These are phyloP conservation scores for Falciphora oryzae DNA, from an alignment of 2,329 filamentous ascomycete genomes.

Conservation along the genomic window DNA sequence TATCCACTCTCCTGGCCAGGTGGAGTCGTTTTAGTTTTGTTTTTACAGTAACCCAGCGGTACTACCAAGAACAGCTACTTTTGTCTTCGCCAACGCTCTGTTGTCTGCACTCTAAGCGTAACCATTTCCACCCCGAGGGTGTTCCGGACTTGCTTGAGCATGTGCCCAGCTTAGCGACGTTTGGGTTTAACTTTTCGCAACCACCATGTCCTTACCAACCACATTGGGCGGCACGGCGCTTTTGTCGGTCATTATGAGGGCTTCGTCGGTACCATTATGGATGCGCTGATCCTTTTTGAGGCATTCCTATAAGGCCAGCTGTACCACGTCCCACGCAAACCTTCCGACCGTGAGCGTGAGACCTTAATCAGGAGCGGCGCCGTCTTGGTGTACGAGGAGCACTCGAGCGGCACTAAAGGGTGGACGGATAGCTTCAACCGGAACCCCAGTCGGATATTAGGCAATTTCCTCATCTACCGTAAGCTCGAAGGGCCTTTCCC, in stretches of 20 bases:
- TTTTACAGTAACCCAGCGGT: too few relatives aligned
- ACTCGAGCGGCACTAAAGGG: constrained; percentile 83
- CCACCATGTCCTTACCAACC: too few relatives aligned
- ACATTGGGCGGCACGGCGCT: not conserved
- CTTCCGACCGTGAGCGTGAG: constrained; percentile 76
- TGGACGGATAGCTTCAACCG: constrained; percentile 92
- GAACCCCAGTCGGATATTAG: constrained; percentile 82
- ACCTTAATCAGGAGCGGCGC: constrained; percentile 77
- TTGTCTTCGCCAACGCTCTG: too few relatives aligned
- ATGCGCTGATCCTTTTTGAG: constrained; percentile 77
- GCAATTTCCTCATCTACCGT: constrained; percentile 80
- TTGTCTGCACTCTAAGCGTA: too few relatives aligned
- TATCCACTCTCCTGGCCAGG: too few relatives aligned
- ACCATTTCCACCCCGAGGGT: too few relatives aligned
- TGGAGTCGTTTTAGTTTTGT: too few relatives aligned
- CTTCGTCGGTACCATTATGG: constrained; percentile 61
- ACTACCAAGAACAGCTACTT: too few relatives aligned
- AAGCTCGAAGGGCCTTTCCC: constrained; percentile 74
- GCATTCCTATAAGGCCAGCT: constrained; percentile 66
- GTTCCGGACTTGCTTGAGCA: too few relatives aligned
- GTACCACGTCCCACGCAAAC: constrained; percentile 72
- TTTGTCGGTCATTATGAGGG: constrained; percentile 30
- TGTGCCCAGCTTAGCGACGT: too few relatives aligned
- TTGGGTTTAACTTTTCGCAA: too few relatives aligned
- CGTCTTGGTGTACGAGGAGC: constrained; percentile 88